A percentile compares a stretch with the other conserved stretches of the same genome.
Conservation (phyloP, 345 rosid species). For the Brassica nigra region DNA sequence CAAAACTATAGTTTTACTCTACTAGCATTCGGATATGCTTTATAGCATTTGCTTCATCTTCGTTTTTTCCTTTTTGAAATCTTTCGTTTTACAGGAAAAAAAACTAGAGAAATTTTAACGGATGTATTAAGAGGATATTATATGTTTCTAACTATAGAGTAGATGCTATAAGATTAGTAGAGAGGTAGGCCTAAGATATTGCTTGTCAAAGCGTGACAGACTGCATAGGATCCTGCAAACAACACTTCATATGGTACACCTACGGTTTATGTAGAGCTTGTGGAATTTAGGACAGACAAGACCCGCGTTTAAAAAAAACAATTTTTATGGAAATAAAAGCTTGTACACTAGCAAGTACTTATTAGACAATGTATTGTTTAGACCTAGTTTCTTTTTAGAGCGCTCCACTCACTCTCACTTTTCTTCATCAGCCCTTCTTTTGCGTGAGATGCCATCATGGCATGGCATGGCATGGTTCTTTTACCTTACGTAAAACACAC, state of each 20-base stretch:
- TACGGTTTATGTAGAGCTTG: constrained; percentile 13
- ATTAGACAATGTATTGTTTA: constrained; percentile 24
- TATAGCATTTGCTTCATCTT: neutral
- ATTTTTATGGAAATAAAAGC: constrained; percentile 4
- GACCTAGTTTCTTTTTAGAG: constrained; percentile 18
- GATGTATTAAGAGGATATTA: neutral
- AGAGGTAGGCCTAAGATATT: constrained; percentile 12
- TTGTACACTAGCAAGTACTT: neutral
- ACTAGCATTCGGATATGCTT: neutral
- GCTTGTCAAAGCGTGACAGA: constrained; percentile 26
- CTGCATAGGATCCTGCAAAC: constrained; percentile 36
- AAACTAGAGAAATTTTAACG: neutral
- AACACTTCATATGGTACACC: constrained; percentile 26
- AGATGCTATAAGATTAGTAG: constrained; percentile 20
- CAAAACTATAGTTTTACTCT: neutral
- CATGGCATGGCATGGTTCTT: constrained; percentile 55
- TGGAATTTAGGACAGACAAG: constrained; percentile 38
- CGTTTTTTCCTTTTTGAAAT: neutral
- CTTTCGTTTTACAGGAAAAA: neutral
- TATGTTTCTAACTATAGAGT: neutral
- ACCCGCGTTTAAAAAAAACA: neutral
- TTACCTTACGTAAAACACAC: constrained; percentile 39
- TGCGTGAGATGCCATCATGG: constrained; percentile 49
- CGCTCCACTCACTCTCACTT: constrained; percentile 19
- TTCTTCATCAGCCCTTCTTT: constrained; percentile 30